These are phyloP conservation scores for Phytophthora uliginosa DNA, from an alignment of 352 stramenopile genomes.

Conservation along the genomic window DNA sequence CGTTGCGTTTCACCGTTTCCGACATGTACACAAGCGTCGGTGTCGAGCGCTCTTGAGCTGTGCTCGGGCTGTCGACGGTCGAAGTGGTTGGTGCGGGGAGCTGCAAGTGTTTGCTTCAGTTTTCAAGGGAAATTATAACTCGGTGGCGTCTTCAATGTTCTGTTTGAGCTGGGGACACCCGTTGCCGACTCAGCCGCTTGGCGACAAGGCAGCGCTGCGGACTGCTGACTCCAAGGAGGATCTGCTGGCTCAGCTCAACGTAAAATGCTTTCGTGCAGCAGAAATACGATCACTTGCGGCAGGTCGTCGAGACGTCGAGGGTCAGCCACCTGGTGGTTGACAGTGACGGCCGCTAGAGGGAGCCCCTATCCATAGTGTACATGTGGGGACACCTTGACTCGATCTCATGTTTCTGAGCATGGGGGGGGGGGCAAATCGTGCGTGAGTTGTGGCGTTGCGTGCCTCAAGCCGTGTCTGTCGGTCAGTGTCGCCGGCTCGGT, in stretches of 20 bases:
- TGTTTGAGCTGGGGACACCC: conserved; percentile 10
- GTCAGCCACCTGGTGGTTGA: conserved; percentile 33
- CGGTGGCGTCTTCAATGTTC: background rate
- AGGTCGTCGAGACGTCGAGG: conserved; percentile 33
- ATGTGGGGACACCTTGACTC: conserved; percentile 16
- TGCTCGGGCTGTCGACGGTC: conserved; percentile 21
- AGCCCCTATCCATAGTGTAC: background rate
- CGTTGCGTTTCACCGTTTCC: conserved; percentile 36
- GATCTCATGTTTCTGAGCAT: conserved; percentile 27
- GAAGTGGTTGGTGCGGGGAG: conserved; percentile 2
- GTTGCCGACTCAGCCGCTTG: background rate
- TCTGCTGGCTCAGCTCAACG: conserved; percentile 16
- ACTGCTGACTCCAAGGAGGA: background rate
- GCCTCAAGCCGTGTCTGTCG: conserved; percentile 22
- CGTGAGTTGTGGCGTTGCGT: conserved; percentile 31
- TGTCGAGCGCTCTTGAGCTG: conserved; percentile 30
- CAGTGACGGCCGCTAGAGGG: background rate
- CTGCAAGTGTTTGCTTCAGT: conserved; percentile 1
- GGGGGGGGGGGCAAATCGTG: conserved; percentile 33
- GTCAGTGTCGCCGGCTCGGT: conserved; percentile 7
- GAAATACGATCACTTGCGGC: conserved; percentile 36
- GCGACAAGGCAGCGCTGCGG: conserved; percentile 1
- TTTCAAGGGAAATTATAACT: background rate
- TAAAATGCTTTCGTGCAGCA: conserved; percentile 27
- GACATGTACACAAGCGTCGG: conserved; percentile 7